Evolutionary conservation across 2,329 filamentous ascomycete genomes (phyloP), one percentile per base, ranked within the genome.

Genomic region (Davidsoniella eucalypti): DNA sequence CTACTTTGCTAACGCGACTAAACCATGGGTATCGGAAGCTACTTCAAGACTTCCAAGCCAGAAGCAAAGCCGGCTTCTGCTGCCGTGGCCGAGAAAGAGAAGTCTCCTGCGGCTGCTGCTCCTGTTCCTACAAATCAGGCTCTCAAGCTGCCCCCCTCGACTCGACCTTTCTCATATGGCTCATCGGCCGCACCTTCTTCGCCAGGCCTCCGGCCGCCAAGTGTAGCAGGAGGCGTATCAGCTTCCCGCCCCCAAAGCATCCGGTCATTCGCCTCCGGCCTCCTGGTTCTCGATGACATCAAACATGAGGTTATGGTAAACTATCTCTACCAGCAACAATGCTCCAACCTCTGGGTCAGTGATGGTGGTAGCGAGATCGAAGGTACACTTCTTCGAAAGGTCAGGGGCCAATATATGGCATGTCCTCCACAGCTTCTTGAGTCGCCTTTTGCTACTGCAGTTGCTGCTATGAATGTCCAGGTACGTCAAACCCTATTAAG

Each of bases 241-340:
- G 21, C 37, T n/a, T 49, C 26, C 9, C 45, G 45, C 7, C 45
- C 50, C 2, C 45, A 44, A 23, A 44, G 25, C 25, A 48, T 40
- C 2, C 29, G 16, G 23, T 48, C 46, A 1, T 44, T 25, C 9
- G 37, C 21, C 9, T 52, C 50, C 3, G 33, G 71, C 59, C 76
- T 73, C 38, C 64, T 72, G 51, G 72, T 81, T 53, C 63, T 83
- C 9, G 80, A 84, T 53, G 81, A 84, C 55, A 82, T 86, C 64
- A 84, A 82, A 63, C 80, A 86, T 59, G 83, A 87, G 63, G 80
- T 87, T 54, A 87, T 87, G 82, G 82, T 84, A 54, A 87, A 84
- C 64, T 86, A 85, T 61, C 69, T 88, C 23, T 86, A 86, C 63
- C 83, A 87, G 62, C 82, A 87, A 61, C 82, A 87, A 64, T 86